Percentiles rank a stretch among this genome's conserved stretches.
Conservation (phyloP, 352 stramenopile genomes). For the Phytophthora ohioensis region DNA sequence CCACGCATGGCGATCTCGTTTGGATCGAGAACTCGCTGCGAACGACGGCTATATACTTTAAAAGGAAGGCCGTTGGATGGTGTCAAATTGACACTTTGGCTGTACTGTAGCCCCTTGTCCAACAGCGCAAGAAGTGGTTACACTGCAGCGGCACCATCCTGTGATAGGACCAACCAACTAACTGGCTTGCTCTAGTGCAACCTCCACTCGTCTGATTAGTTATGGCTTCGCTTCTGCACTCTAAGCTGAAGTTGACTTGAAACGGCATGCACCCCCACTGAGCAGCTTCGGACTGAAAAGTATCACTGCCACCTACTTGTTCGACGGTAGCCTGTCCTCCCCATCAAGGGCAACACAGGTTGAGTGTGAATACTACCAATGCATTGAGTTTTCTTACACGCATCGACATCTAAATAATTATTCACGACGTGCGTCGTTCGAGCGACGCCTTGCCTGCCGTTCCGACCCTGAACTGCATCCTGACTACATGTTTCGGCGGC, state of each 20-base stretch:
- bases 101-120: too few species aligned
- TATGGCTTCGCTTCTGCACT: slow-evolving; percentile 3
- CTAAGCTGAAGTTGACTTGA: background rate
- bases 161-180: slow-evolving; percentile 18
- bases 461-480: slow-evolving; percentile 11
- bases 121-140: background rate
- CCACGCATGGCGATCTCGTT: slow-evolving; percentile 4
- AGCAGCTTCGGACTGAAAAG: too few species aligned
- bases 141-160: slow-evolving; percentile 5
- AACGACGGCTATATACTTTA: slow-evolving; percentile 22
- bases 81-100: background rate
- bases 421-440: slow-evolving; percentile 8
- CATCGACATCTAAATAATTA: slow-evolving; percentile 45
- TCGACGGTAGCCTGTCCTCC: background rate
- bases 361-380: slow-evolving; percentile 11
- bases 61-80: slow-evolving; percentile 7
- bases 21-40: slow-evolving; percentile 12
- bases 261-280: background rate
- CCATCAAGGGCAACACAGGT: background rate
- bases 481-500: slow-evolving; percentile 19
- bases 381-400: slow-evolving; percentile 12
- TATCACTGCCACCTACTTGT: background rate
- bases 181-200: slow-evolving; percentile 7
- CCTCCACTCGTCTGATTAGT: background rate
- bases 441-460: slow-evolving; percentile 8